Conservation (phyloP, 305 asterid species). For the Rubia peregrina region DNA sequence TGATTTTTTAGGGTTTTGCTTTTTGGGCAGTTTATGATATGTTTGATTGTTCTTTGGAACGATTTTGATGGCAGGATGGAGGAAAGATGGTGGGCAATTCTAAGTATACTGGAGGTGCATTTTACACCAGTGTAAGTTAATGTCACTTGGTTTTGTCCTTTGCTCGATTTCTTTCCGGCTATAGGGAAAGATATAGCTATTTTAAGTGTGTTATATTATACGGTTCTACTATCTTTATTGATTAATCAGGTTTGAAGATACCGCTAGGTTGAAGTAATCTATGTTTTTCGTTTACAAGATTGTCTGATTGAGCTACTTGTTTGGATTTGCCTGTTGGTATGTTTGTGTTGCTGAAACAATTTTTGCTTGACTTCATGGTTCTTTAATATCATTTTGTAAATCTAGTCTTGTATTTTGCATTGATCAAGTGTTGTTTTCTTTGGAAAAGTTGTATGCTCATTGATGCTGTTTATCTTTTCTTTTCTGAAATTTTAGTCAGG, state of each 20-base stretch:
- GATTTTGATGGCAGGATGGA: slow-evolving; percentile 42
- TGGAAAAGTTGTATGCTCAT: not conserved
- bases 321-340: not conserved
- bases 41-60: not conserved
- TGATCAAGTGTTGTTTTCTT: not conserved
- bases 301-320: not conserved
- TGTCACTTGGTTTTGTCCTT: not conserved
- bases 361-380: not conserved
- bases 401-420: not conserved
- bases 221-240: not conserved
- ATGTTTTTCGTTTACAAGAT: not conserved
- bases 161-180: not conserved
- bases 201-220: not conserved
- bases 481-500: slow-evolving; percentile 40
- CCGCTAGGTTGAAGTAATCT: not conserved
- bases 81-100: slow-evolving; percentile 48
- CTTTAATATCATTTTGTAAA: not conserved
- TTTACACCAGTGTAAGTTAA: slow-evolving; percentile 53
- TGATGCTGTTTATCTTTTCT: slow-evolving; percentile 1
- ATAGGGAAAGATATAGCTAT: not conserved
- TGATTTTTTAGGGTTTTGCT: no score
- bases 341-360: not conserved
- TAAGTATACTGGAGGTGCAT: slow-evolving; percentile 55
- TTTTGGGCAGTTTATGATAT: not conserved
- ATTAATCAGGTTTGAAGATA: not conserved